These are phyloP conservation scores for Salix viminalis DNA, from an alignment of 345 rosid genomes.

Conservation along the genomic window DNA sequence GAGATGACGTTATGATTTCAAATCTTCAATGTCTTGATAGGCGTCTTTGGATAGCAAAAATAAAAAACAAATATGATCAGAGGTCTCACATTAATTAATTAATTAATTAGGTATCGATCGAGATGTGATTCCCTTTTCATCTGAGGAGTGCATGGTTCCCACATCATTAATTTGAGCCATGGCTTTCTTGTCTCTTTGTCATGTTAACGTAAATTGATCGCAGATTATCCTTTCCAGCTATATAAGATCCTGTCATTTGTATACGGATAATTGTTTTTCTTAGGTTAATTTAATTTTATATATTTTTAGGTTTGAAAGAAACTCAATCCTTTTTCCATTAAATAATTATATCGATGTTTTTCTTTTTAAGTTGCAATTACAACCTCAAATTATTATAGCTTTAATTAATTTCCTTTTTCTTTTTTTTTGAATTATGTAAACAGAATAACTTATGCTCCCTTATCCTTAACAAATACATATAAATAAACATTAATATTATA, in stretches of 20 bases:
- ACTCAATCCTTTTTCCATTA: too few relatives aligned
- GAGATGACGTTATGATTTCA: constrained; percentile 5
- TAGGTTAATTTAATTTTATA: too few relatives aligned
- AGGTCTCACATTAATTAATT: constrained; percentile 1
- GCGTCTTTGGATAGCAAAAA: neutral
- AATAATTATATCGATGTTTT: too few relatives aligned
- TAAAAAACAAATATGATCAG: neutral
- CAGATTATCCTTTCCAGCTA: neutral
- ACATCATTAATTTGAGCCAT: neutral
- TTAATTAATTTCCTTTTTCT: too few relatives aligned
- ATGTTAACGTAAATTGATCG: neutral
- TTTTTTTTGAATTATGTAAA: too few relatives aligned
- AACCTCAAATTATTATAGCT: too few relatives aligned
- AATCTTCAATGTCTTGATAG: neutral
- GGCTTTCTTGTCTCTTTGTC: neutral
- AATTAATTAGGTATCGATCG: neutral
- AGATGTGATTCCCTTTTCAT: constrained; percentile 5
- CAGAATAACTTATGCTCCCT: too few relatives aligned
- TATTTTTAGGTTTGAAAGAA: too few relatives aligned
- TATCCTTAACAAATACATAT: too few relatives aligned
- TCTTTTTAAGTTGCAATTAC: too few relatives aligned
- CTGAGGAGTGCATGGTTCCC: neutral
- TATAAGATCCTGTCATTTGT: neutral
- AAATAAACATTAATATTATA: neutral
- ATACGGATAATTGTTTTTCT: neutral